Percentiles rank a stretch among this genome's conserved stretches.
Evolutionary conservation across 1,284 basidiomycete genomes (phyloP).

Genomic region (Gymnopus androsaceus): DNA sequence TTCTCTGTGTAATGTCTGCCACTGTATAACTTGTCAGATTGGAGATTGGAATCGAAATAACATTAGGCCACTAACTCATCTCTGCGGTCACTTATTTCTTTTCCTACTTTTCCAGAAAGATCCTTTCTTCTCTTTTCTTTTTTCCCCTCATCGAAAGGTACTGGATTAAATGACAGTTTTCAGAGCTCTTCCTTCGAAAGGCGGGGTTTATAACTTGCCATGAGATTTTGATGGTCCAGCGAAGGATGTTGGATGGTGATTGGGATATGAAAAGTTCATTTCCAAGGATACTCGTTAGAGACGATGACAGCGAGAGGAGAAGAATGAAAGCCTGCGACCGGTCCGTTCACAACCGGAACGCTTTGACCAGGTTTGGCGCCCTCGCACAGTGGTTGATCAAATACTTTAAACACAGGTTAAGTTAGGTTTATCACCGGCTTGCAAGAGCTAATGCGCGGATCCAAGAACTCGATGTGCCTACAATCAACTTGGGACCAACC

Average conservation of each 20-base stretch:
- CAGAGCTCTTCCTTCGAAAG: background rate
- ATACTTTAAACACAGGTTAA: no score
- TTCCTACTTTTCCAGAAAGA: constrained; percentile 63
- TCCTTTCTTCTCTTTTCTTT: constrained; percentile 68
- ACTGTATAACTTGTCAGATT: constrained; percentile 34
- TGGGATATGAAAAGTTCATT: constrained; percentile 15
- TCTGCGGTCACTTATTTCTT: constrained; percentile 68
- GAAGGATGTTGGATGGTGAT: constrained; percentile 23
- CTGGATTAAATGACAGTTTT: background rate
- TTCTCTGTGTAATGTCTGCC: constrained; percentile 56
- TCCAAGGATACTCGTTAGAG: no score
- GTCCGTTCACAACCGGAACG: no score
- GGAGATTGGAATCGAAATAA: background rate
- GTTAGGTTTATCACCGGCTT: no score
- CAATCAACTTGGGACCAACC: no score
- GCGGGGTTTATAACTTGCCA: constrained; percentile 26
- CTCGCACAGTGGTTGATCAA: no score
- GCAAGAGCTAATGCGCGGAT: no score
- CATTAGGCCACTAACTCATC: constrained; percentile 62
- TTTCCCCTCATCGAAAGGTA: constrained; percentile 39
- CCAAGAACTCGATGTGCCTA: no score
- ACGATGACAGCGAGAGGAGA: no score
- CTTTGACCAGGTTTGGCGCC: no score
- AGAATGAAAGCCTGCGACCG: no score
- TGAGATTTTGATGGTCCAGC: constrained; percentile 35